phyloP scores from a whole-genome alignment of 2,329 filamentous ascomycete species.

The Aureobasidium leucospermi region DNA sequence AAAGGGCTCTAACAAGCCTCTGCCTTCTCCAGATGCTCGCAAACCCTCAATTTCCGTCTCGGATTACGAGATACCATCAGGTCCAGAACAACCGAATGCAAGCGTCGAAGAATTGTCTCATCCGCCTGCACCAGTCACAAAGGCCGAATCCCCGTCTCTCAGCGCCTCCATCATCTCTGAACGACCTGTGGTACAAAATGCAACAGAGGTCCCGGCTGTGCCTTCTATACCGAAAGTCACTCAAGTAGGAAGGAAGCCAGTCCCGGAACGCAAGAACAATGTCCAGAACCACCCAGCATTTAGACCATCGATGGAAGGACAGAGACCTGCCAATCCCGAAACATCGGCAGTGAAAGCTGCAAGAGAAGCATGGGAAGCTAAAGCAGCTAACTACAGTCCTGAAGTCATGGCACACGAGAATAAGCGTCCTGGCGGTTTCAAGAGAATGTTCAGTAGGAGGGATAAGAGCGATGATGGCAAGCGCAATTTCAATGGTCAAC shows the following conservation, averaged over 20 bases:
- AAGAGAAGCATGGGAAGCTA: slow-evolving; percentile 23
- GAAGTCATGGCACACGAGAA: slow-evolving; percentile 29
- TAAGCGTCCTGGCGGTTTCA: slow-evolving; percentile 48
- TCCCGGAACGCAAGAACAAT: slow-evolving; percentile 19
- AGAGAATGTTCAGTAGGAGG: slow-evolving; percentile 57
- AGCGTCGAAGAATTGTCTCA: neutral
- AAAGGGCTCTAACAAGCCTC: slow-evolving; percentile 3
- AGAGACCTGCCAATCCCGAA: slow-evolving; percentile 17
- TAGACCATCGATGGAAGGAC: slow-evolving; percentile 18
- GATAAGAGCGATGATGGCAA: slow-evolving; percentile 39
- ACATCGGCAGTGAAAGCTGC: slow-evolving; percentile 25
- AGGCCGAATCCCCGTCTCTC: neutral
- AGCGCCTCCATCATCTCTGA: slow-evolving; percentile 9
- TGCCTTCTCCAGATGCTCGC: neutral
- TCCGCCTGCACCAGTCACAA: neutral
- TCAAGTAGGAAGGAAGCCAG: slow-evolving; percentile 26
- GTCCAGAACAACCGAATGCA: neutral
- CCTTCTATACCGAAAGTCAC: slow-evolving; percentile 17
- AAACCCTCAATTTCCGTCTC: neutral
- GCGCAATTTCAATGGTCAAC: neutral
- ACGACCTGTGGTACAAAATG: neutral
- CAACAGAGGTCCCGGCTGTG: neutral
- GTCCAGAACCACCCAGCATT: slow-evolving; percentile 37
- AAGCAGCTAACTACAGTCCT: slow-evolving; percentile 22
- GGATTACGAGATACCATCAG: neutral